phyloP scores from a whole-genome alignment of 2,329 filamentous ascomycete species.

The Phialophora macrospora region DNA sequence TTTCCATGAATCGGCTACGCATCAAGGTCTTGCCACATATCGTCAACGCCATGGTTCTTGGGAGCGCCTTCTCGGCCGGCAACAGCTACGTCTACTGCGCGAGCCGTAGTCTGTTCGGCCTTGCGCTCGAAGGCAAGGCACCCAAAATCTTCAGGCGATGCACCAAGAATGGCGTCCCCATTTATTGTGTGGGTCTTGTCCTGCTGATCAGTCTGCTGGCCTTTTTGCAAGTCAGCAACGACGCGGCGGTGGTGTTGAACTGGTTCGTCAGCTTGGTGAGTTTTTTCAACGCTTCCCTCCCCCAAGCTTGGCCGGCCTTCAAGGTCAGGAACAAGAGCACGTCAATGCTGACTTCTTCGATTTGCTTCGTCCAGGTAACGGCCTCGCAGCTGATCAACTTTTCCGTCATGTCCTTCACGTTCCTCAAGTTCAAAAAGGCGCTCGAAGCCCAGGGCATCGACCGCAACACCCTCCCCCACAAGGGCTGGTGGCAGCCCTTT shows the following conservation, averaged over 20 bases:
- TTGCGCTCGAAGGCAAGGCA: conserved; percentile 71
- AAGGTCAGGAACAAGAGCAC: background rate
- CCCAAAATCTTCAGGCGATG: conserved; percentile 66
- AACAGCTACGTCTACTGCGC: conserved; percentile 73
- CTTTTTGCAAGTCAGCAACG: conserved; percentile 73
- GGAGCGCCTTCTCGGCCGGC: conserved; percentile 70
- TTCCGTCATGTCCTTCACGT: conserved; percentile 70
- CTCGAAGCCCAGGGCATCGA: conserved; percentile 71
- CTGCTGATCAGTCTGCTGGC: conserved; percentile 71
- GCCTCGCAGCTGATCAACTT: conserved; percentile 78
- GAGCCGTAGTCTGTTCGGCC: conserved; percentile 69
- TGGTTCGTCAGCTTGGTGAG: conserved; percentile 71
- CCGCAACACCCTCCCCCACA: conserved; percentile 71
- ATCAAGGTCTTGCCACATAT: conserved; percentile 70
- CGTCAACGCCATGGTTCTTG: conserved; percentile 73
- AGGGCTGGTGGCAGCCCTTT: conserved; percentile 71
- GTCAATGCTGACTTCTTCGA: background rate
- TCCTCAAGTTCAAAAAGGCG: conserved; percentile 73
- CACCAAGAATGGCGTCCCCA: conserved; percentile 69
- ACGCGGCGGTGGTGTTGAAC: conserved; percentile 68
- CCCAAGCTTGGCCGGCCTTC: background rate
- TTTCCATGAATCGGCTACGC: conserved; percentile 68
- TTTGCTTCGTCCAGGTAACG: conserved; percentile 56
- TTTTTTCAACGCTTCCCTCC: background rate
- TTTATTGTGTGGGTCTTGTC: conserved; percentile 72